Percentiles rank a stretch among this genome's conserved stretches.
Evolutionary conservation across 1,139 yeast species (phyloP).

Genomic region (Saccharomyces hybrid): DNA sequence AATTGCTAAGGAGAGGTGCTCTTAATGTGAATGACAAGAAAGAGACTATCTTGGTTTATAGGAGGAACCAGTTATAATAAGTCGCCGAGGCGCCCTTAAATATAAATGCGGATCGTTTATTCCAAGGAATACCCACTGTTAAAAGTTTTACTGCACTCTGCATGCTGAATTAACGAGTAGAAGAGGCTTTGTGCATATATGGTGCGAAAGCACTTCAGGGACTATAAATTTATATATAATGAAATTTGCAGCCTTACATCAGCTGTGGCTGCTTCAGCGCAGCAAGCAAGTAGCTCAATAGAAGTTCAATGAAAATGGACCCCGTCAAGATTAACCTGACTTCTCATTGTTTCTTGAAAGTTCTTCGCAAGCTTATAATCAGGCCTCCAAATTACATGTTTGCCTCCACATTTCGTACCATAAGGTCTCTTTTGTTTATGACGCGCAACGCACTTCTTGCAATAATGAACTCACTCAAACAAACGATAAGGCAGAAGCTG

Average conservation of each 20-base stretch:
- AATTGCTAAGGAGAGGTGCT: not conserved
- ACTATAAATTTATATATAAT: not conserved
- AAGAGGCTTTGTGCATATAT: not conserved
- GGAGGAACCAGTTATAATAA: not conserved
- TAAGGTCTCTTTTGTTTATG: not conserved
- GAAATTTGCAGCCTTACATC: not conserved
- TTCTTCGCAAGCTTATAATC: not conserved
- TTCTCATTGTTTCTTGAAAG: not conserved
- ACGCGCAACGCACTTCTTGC: not conserved
- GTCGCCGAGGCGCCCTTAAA: not conserved
- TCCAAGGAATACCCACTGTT: not conserved
- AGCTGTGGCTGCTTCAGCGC: not conserved
- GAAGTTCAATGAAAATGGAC: not conserved
- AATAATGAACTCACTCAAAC: not conserved
- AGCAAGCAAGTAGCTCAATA: constrained; percentile 1
- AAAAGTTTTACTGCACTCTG: not conserved
- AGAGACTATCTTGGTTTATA: not conserved
- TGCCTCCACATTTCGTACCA: not conserved
- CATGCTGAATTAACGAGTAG: not conserved
- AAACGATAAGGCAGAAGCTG: not conserved
- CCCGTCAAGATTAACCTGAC: not conserved
- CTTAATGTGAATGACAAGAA: not conserved
- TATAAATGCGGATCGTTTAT: not conserved
- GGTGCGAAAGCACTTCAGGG: not conserved
- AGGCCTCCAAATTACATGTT: not conserved